Evolutionary conservation across 345 rosid species (phyloP).

Genomic region (Arabidopsis thaliana): TAIR10.1 NC_003076.8:4413501-4414000

Average conservation of each 20-base stretch:
- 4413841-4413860: constrained; percentile 82
- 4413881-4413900: constrained; percentile 66
- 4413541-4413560: constrained; percentile 56
- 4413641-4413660: constrained; percentile 59
- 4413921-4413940: constrained; percentile 72
- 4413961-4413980: constrained; percentile 91
- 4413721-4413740: constrained; percentile 70
- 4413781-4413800: constrained; percentile 59
- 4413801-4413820: constrained; percentile 79
- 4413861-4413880: constrained; percentile 74
- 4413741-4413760: constrained; percentile 77
- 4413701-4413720: constrained; percentile 65
- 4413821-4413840: constrained; percentile 69
- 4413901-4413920: constrained; percentile 63
- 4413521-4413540: constrained; percentile 61
- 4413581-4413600: constrained; percentile 69
- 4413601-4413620: constrained; percentile 68
- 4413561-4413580: constrained; percentile 66
- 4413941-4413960: constrained; percentile 73
- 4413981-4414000: constrained; percentile 81
- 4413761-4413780: constrained; percentile 62
- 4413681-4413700: constrained; percentile 52
- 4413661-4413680: constrained; percentile 47
- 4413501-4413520: constrained; percentile 67
- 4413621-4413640: constrained; percentile 79